phyloP scores from a whole-genome alignment of 2,329 filamentous ascomycete species.

The Scytalidium sp. region DNA sequence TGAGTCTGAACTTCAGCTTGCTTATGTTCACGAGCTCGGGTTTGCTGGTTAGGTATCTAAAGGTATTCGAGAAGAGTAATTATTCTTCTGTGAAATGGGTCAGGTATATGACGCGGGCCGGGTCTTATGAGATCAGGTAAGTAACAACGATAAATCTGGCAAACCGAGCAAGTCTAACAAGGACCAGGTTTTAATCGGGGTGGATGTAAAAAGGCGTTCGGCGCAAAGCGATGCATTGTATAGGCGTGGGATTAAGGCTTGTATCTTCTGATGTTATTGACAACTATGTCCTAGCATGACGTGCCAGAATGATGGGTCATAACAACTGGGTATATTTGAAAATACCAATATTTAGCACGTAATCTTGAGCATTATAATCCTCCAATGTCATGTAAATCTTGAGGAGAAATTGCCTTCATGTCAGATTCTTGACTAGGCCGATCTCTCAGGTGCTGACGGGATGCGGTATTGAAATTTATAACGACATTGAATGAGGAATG shows the following conservation, averaged over 20 bases:
- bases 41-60: slow-evolving; percentile 87
- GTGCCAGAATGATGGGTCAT: neutral
- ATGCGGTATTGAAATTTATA: too few species aligned
- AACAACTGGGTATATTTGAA: too few species aligned
- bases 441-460: too few species aligned
- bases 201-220: slow-evolving; percentile 1
- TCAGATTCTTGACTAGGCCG: too few species aligned
- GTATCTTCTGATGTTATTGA: neutral
- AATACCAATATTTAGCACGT: too few species aligned
- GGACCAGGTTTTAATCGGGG: neutral
- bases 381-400: too few species aligned
- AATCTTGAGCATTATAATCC: too few species aligned
- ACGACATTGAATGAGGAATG: too few species aligned
- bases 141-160: slow-evolving; percentile 1
- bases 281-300: neutral
- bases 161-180: neutral
- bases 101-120: slow-evolving; percentile 95
- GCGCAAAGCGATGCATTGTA: slow-evolving; percentile 4
- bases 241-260: slow-evolving; percentile 1
- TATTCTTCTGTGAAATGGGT: slow-evolving; percentile 99
- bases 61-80: slow-evolving; percentile 99
- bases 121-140: slow-evolving; percentile 94
- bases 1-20: slow-evolving; percentile 88
- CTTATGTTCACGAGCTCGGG: slow-evolving; percentile 98
- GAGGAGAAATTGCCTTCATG: too few species aligned